A percentile compares a stretch with the other conserved stretches of the same genome.
phyloP scores from a whole-genome alignment of 2,329 filamentous ascomycete genomes.

The Magnaporthiopsis incrustans region DNA sequence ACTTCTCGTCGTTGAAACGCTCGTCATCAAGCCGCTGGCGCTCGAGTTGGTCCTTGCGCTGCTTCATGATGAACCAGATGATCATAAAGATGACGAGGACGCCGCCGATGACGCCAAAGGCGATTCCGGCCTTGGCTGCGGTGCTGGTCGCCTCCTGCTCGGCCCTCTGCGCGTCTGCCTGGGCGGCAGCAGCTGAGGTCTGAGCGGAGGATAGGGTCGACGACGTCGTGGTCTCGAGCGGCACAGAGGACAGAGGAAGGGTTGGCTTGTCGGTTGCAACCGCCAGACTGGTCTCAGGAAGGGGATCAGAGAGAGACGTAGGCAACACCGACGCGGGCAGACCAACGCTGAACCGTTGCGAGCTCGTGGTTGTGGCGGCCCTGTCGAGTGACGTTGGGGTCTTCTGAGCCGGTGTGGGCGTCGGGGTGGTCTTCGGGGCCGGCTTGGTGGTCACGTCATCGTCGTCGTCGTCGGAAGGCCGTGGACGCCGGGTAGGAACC shows the following conservation, averaged over 20 bases:
- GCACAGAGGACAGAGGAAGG: conserved; percentile 15
- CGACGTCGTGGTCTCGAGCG: conserved; percentile 12
- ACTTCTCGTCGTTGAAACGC: conserved; percentile 50
- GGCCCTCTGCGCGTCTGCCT: background rate
- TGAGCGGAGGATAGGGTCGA: conserved; percentile 15
- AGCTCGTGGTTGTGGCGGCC: too few relatives aligned
- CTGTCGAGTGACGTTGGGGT: background rate
- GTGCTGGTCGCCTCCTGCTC: conserved; percentile 16
- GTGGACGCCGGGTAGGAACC: too few relatives aligned
- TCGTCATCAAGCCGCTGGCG: conserved; percentile 36
- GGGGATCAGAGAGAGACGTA: background rate
- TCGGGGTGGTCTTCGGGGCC: background rate
- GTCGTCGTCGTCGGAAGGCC: background rate
- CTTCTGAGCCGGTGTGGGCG: too few relatives aligned
- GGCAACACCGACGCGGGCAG: background rate
- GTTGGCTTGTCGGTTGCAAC: conserved; percentile 11
- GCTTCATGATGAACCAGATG: conserved; percentile 63
- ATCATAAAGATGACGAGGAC: conserved; percentile 59
- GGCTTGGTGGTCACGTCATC: background rate
- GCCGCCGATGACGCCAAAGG: conserved; percentile 68
- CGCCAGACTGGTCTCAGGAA: background rate
- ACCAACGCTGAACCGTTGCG: background rate
- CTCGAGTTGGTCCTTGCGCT: conserved; percentile 59
- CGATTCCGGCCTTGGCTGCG: conserved; percentile 68
- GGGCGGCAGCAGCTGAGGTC: background rate